Evolutionary conservation across 2,329 filamentous ascomycete species (phyloP).

Genomic region (Fusarium multiceps): DNA sequence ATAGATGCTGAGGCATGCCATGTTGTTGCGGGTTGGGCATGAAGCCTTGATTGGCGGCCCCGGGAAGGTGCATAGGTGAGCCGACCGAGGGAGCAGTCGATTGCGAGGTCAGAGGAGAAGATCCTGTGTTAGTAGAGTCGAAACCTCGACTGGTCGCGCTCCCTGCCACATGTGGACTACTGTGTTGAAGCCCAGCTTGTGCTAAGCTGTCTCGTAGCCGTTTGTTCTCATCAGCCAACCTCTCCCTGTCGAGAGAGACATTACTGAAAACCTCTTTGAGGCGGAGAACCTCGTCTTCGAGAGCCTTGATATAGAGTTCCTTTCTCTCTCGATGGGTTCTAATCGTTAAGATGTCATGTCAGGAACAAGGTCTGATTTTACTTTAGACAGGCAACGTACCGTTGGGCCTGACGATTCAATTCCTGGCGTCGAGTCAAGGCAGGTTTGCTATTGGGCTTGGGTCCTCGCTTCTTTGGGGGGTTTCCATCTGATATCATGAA

Average conservation of each 20-base stretch:
- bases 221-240: constrained; percentile 81
- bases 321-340: constrained; percentile 98
- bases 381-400: constrained; percentile 63
- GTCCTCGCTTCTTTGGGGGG: constrained; percentile 87
- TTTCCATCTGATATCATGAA: constrained; percentile 76
- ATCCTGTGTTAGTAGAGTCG: constrained; percentile 58
- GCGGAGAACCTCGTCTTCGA: constrained; percentile 90
- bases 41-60: constrained; percentile 37
- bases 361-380: not conserved
- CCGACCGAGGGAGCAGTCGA: constrained; percentile 56
- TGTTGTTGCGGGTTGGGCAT: constrained; percentile 50
- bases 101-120: constrained; percentile 60
- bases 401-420: constrained; percentile 93
- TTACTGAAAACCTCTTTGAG: constrained; percentile 86
- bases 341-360: constrained; percentile 11
- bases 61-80: constrained; percentile 45
- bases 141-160: constrained; percentile 66
- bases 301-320: constrained; percentile 92
- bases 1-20: constrained; percentile 36
- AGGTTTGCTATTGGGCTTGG: constrained; percentile 96
- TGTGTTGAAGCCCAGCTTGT: constrained; percentile 62
- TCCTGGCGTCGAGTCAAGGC: constrained; percentile 92
- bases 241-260: constrained; percentile 79
- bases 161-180: constrained; percentile 53
- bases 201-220: constrained; percentile 71